Conservation (phyloP, 345 rosid genomes). For the Arabidopsis arenosa region DNA sequence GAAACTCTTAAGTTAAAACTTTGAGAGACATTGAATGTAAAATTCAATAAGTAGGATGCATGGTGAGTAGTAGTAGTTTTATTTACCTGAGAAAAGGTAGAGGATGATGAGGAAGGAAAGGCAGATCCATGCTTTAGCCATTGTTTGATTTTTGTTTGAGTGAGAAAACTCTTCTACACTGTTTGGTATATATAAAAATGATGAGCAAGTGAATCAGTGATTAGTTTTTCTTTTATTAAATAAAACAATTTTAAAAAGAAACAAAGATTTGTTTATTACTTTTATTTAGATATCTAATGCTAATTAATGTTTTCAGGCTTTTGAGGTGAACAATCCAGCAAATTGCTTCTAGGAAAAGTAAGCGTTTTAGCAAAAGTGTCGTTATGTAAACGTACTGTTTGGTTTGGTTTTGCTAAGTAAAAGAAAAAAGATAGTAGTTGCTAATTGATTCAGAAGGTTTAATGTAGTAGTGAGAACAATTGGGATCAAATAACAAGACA, state of each 20-base stretch:
- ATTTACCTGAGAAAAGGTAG: conserved; percentile 31
- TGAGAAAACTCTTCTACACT: conserved; percentile 17
- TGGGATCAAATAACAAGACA: conserved; percentile 19
- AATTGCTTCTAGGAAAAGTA: conserved; percentile 32
- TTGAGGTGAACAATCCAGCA: conserved; percentile 40
- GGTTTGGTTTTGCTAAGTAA: not conserved
- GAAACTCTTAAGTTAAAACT: not conserved
- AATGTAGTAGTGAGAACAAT: conserved; percentile 7
- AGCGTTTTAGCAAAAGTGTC: conserved; percentile 24
- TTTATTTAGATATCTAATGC: not conserved
- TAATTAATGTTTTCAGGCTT: conserved; percentile 32
- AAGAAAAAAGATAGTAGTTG: not conserved
- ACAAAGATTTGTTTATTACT: not conserved
- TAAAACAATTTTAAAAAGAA: not conserved
- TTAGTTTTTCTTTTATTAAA: conserved; percentile 8
- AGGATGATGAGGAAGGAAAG: conserved; percentile 40
- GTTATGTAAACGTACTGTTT: conserved; percentile 1
- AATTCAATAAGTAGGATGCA: not conserved
- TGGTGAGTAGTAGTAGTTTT: conserved; percentile 2
- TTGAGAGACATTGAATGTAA: not conserved
- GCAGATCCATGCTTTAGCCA: conserved; percentile 43
- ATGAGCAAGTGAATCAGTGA: conserved; percentile 25
- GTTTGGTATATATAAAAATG: conserved; percentile 25
- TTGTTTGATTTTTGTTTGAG: conserved; percentile 29
- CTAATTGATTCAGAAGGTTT: not conserved